Evolutionary conservation across 2,329 filamentous ascomycete species (phyloP).

Genomic region (Fusarium mexicanum): DNA sequence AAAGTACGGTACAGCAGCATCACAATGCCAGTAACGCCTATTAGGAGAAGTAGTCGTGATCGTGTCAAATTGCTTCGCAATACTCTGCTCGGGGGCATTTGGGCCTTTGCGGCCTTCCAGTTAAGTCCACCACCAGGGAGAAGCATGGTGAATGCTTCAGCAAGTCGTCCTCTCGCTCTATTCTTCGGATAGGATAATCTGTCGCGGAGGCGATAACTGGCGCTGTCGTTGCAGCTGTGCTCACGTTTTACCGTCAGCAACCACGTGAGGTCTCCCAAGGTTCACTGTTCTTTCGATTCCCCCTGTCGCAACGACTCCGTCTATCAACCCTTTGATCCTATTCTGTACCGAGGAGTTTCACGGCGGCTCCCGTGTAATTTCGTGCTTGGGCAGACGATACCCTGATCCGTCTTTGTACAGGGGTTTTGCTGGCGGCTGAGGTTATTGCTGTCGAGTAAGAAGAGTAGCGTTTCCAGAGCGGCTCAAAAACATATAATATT

Average conservation of each 20-base stretch:
- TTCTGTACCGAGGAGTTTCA: not conserved
- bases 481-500: slow-evolving; percentile 9
- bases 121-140: slow-evolving; percentile 87
- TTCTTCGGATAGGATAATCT: slow-evolving; percentile 2
- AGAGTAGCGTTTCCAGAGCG: slow-evolving; percentile 19
- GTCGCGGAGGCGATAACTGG: slow-evolving; percentile 17
- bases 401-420: slow-evolving; percentile 23
- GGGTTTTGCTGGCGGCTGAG: slow-evolving; percentile 25
- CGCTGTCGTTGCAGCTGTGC: slow-evolving; percentile 11
- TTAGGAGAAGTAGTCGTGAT: slow-evolving; percentile 79
- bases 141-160: slow-evolving; percentile 72
- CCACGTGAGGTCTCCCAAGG: slow-evolving; percentile 6
- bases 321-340: slow-evolving; percentile 7
- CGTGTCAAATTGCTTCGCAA: slow-evolving; percentile 76
- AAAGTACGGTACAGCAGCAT: slow-evolving; percentile 90
- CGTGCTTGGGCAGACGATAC: slow-evolving; percentile 14
- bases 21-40: slow-evolving; percentile 75
- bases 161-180: slow-evolving; percentile 30
- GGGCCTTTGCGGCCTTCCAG: slow-evolving; percentile 89
- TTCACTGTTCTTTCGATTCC: not conserved
- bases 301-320: slow-evolving; percentile 6
- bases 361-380: not conserved
- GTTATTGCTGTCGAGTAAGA: slow-evolving; percentile 24
- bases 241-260: slow-evolving; percentile 13
- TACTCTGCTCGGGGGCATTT: slow-evolving; percentile 80